A percentile compares a stretch with the other conserved stretches of the same genome.
phyloP scores from a whole-genome alignment of 148 eudicot species.

The Rhododendron ferrugineum region DNA sequence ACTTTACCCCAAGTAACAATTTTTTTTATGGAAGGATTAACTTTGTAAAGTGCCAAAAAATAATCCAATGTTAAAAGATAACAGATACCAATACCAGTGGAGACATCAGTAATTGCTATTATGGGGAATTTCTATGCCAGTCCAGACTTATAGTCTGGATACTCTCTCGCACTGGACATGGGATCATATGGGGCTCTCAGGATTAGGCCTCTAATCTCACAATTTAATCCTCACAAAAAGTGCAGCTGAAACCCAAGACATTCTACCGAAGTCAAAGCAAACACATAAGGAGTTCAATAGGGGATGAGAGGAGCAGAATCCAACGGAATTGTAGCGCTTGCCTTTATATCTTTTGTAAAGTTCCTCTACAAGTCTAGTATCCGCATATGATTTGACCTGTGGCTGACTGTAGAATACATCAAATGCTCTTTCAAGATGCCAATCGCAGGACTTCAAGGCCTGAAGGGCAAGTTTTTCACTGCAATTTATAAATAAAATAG shows the following conservation, averaged over 20 bases:
- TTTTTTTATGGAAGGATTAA: background rate
- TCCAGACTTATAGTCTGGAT: background rate
- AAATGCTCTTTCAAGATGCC: constrained; percentile 87
- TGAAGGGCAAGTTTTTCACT: constrained; percentile 80
- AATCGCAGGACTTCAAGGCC: constrained; percentile 70
- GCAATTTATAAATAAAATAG: constrained; percentile 16
- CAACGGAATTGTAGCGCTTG: constrained; percentile 11
- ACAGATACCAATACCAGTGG: background rate
- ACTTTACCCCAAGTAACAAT: background rate
- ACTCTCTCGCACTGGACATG: background rate
- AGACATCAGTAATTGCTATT: background rate
- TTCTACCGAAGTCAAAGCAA: background rate
- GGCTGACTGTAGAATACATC: constrained; percentile 86
- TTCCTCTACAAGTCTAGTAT: constrained; percentile 76
- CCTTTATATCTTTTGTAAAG: constrained; percentile 92
- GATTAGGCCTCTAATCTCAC: background rate
- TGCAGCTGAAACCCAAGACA: background rate
- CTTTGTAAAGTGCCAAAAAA: background rate
- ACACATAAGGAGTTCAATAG: background rate
- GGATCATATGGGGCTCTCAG: background rate
- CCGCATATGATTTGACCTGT: constrained; percentile 51
- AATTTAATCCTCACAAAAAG: background rate
- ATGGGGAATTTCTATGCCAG: background rate
- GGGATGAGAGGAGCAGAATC: background rate
- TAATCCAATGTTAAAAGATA: background rate